These are phyloP conservation scores for Coemansia aciculifera DNA, from an alignment of 192 early-diverging fungal species.

Conservation along the genomic window DNA sequence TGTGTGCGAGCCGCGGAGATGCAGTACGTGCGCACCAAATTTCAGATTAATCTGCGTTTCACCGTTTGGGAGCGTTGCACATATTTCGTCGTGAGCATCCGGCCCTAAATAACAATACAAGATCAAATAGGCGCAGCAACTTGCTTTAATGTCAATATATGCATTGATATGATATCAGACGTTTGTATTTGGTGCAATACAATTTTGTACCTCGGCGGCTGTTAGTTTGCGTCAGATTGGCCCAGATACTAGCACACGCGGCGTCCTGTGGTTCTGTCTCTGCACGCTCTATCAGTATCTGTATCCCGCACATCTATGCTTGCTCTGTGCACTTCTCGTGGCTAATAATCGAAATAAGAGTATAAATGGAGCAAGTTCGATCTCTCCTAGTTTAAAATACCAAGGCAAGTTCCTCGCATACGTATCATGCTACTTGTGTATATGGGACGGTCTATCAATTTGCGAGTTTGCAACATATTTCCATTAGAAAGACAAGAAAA, in stretches of 20 bases:
- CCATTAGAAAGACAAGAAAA: constrained; percentile 4
- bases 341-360: not conserved
- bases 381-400: not conserved
- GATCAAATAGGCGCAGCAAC: not conserved
- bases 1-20: constrained; percentile 64
- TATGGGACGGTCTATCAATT: not conserved
- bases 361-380: not conserved
- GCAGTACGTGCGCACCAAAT: constrained; percentile 59
- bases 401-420: not conserved
- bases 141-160: not conserved
- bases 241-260: constrained; percentile 10
- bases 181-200: not conserved
- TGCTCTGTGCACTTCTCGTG: not conserved
- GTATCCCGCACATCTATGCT: constrained; percentile 39
- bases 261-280: not conserved
- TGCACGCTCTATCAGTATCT: constrained; percentile 19
- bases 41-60: constrained; percentile 3
- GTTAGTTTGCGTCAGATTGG: constrained; percentile 23
- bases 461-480: not conserved
- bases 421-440: not conserved
- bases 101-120: constrained; percentile 20
- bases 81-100: constrained; percentile 17
- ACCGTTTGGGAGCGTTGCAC: not conserved
- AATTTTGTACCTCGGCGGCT: constrained; percentile 30
- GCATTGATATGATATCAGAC: not conserved